Evolutionary conservation across 257 asterid species (phyloP), one percentile per base, ranked within the genome.

Genomic region (Cruciata laevipes): DNA sequence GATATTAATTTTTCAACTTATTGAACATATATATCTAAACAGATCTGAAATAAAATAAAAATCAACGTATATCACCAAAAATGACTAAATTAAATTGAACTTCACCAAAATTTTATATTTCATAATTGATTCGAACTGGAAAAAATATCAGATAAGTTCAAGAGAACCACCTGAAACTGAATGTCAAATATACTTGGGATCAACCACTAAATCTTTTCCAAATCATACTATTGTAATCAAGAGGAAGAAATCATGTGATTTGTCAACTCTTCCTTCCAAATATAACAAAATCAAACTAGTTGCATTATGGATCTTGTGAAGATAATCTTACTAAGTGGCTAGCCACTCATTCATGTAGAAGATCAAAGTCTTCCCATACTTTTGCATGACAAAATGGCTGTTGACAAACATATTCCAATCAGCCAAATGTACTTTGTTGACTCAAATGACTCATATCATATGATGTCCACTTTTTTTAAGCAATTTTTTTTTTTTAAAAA

Each of bases 241-340:
- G 27, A 53, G 27, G 59, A 20, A 21, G 60, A 53, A 53, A 20
- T 53, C 60, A 53, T 21, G 60, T 53, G 27, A 53, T 53, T 53
- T n/a, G 25, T 18, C 25, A 20, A 18, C 12, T 2, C 10, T 52
- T 52, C 56, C 56, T 1, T 51, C 17, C 23, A 51, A 51, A 16
- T 4, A 44, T 44, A 14, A 13, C 53, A 44, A 47, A 47, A 12
- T 13, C n/a, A 47, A 47, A 47, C 16, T 17, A 17, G 55, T 37
- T 3, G 4, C 7, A 47, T 47, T 3, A 47, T 47, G 59, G 5
- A 71, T 71, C 70, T 37, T 64, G 65, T 71, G 65, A 71, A 53
- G 65, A 16, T 24, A 71, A 47, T 16, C 55, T 21, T 3, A 47
- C 20, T 47, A 14, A 47, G 55, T 47, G 55, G 55, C 20, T 47